Conservation (phyloP, 805 yeast species). For the Candida vaughaniae region DNA sequence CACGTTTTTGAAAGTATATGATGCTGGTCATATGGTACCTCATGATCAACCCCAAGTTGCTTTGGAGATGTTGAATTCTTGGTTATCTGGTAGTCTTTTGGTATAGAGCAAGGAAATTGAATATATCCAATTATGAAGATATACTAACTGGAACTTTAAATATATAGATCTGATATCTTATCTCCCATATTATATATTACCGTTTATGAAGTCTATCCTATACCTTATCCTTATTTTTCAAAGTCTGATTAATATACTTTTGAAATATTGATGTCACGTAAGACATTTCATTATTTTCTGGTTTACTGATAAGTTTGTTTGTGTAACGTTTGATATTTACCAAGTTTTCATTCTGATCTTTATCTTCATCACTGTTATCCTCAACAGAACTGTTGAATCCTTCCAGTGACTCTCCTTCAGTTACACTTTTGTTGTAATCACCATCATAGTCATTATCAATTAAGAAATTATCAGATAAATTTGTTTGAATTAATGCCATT, state of each 20-base stretch:
- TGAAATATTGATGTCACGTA: slow-evolving; percentile 38
- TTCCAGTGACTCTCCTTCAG: slow-evolving; percentile 18
- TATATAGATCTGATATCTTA: too few species aligned
- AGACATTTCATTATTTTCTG: slow-evolving; percentile 23
- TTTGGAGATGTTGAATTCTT: slow-evolving; percentile 35
- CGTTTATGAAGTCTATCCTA: too few species aligned
- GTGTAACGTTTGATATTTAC: slow-evolving; percentile 28
- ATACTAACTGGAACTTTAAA: too few species aligned
- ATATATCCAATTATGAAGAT: too few species aligned
- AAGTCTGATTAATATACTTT: slow-evolving; percentile 33
- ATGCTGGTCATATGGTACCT: slow-evolving; percentile 44
- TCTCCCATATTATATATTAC: too few species aligned
- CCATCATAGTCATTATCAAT: slow-evolving; percentile 34
- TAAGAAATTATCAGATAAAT: slow-evolving; percentile 35
- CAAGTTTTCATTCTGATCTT: slow-evolving; percentile 16
- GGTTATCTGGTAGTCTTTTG: slow-evolving; percentile 33
- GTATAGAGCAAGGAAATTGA: too few species aligned
- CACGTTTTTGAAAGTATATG: slow-evolving; percentile 34
- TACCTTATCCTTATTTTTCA: background rate
- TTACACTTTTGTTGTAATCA: slow-evolving; percentile 15
- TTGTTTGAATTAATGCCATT: slow-evolving; percentile 35
- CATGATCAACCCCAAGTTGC: slow-evolving; percentile 35
- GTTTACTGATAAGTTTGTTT: slow-evolving; percentile 14
- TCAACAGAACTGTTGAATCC: slow-evolving; percentile 24
- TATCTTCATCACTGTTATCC: slow-evolving; percentile 11